These are phyloP conservation scores for Scleroderma bovista DNA, from an alignment of 768 basidiomycete genomes.

Conservation along the genomic window DNA sequence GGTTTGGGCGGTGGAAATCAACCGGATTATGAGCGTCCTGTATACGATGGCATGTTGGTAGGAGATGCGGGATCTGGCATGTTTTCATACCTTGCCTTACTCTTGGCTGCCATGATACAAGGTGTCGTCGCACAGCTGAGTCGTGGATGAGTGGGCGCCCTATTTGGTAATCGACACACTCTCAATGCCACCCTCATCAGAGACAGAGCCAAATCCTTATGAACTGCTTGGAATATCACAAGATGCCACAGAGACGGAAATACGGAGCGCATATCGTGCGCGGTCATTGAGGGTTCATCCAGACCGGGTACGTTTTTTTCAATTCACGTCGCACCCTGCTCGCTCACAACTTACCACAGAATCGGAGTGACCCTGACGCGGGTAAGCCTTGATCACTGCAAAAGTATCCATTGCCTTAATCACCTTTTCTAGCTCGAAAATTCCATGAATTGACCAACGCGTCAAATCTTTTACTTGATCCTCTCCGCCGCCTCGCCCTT, in stretches of 20 bases:
- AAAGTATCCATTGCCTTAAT: background rate
- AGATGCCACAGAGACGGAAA: constrained; percentile 72
- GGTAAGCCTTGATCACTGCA: constrained; percentile 30
- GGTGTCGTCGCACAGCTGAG: no score
- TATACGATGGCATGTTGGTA: background rate
- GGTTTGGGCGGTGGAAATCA: constrained; percentile 88
- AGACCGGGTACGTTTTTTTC: constrained; percentile 55
- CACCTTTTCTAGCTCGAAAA: constrained; percentile 50
- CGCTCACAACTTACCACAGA: constrained; percentile 36
- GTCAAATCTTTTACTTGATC: constrained; percentile 77
- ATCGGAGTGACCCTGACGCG: constrained; percentile 76
- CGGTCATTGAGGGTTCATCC: constrained; percentile 84
- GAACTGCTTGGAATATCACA: constrained; percentile 56
- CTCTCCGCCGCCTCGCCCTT: constrained; percentile 68
- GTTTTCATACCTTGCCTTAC: constrained; percentile 49
- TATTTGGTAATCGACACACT: constrained; percentile 5
- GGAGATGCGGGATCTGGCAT: background rate
- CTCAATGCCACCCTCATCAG: constrained; percentile 25
- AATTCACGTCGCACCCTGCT: constrained; percentile 11
- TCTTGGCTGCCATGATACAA: constrained; percentile 64
- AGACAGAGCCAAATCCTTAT: constrained; percentile 69
- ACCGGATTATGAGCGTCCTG: constrained; percentile 75
- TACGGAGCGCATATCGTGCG: constrained; percentile 73
- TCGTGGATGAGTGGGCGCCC: background rate
- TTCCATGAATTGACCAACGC: constrained; percentile 83